Conservation (phyloP, 306 rosid genomes). For the Prunus mira region DNA sequence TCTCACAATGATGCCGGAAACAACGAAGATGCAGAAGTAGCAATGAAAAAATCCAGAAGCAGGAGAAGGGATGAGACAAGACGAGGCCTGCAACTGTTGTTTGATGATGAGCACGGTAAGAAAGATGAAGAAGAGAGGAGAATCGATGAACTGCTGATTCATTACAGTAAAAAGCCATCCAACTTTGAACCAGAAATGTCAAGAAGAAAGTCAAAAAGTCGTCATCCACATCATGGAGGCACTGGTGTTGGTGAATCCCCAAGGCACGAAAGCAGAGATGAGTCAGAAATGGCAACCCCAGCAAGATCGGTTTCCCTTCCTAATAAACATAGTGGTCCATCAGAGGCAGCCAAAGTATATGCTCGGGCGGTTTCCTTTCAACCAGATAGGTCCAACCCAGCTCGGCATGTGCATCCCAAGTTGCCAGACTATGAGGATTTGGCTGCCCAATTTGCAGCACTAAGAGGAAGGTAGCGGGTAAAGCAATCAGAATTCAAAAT, state of each 20-base stretch:
- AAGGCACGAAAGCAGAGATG: conserved; percentile 37
- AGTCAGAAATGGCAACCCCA: conserved; percentile 37
- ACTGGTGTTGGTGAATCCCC: conserved; percentile 27
- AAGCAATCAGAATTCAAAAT: conserved; percentile 11
- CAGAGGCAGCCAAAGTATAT: conserved; percentile 52
- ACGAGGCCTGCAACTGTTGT: conserved; percentile 71
- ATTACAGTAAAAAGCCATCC: conserved; percentile 76
- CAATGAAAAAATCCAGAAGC: conserved; percentile 59
- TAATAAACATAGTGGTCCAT: conserved; percentile 42
- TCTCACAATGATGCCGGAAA: conserved; percentile 32
- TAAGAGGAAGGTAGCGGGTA: conserved; percentile 57
- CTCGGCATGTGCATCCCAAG: conserved; percentile 93
- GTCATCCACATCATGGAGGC: conserved; percentile 43
- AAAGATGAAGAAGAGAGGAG: conserved; percentile 79
- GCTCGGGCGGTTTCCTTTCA: conserved; percentile 85
- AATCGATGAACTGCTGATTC: conserved; percentile 79
- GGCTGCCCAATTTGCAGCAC: conserved; percentile 77
- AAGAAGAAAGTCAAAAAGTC: conserved; percentile 63
- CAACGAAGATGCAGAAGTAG: conserved; percentile 42
- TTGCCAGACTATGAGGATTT: conserved; percentile 86
- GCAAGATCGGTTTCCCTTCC: conserved; percentile 78
- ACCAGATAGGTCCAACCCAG: conserved; percentile 53
- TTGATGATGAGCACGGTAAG: conserved; percentile 60
- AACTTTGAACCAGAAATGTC: conserved; percentile 47
- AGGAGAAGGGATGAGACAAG: conserved; percentile 58